Base-by-base conservation (phyloP, 495 filamentous ascomycete genomes). In the Thermothielavioides terrestris region DNA sequence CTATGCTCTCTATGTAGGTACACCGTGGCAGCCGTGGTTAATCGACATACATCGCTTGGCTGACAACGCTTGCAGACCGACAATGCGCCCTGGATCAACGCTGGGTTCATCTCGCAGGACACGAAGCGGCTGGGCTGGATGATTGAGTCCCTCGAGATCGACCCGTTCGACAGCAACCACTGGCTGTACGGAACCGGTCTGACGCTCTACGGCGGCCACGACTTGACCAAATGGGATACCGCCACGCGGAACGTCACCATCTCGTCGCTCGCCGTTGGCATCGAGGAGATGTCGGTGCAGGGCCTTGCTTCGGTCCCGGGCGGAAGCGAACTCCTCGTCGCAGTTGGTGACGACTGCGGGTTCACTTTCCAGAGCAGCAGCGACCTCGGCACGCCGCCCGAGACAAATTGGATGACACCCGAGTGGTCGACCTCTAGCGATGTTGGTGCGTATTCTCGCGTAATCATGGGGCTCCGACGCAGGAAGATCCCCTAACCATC, bases 121-220 rank as follows among this genome's bases (percentile, higher is more conserved):
- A 71, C 58, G 15, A 75, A 75, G 59, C 68, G 68, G 27, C 65
- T 82, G 20, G 80, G 79, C 31, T 82, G 79, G 79, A 81, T 81
- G 79, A 78, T 83, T 26, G 78, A 82, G 43, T 68, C 77, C 0
- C 65, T 83, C 17, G 72, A 74, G 12, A 82, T 83, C 42, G 68
- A 83, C 50, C 80, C 80, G 2, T 66, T 72, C 18, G 75, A 83
- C 53, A 76, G 75, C 42, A 69, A 81, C 57, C 78, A 82, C 58
- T 79, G 77, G 68, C 67, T 80, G 14, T 80, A 81, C 41, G 74
- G 71, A 26, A 80, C 77, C 1, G 77, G 78, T 8, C 62, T 76
- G 41, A 80, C 77, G 4, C 59, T 82, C 44, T 80, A 68, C 30
- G 80, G 78, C 22, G 70, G 73, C 17, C 69, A 68, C 31, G 73